Evolutionary conservation across 108 stramenopile species (phyloP).

Genomic region (Skeletonema potamos): DNA sequence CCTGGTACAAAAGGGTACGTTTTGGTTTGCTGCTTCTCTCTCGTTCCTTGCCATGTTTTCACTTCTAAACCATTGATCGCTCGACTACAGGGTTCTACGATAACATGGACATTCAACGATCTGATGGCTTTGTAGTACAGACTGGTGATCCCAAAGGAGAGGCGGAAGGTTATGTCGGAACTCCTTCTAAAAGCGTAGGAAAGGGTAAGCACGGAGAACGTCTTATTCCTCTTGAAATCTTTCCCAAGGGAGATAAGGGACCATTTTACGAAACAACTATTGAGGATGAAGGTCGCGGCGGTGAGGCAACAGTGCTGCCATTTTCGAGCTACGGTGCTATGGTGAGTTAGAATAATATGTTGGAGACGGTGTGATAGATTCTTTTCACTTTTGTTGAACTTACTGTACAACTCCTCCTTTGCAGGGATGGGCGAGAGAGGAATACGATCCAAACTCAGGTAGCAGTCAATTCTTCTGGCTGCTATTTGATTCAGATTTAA

Average conservation of each 20-base stretch:
- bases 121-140: slow-evolving; percentile 98
- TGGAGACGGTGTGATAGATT: too few species aligned
- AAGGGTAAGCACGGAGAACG: slow-evolving; percentile 83
- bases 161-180: slow-evolving; percentile 89
- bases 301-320: slow-evolving; percentile 88
- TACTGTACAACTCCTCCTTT: too few species aligned
- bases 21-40: not conserved
- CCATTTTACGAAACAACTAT: slow-evolving; percentile 92
- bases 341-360: slow-evolving; percentile 2
- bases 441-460: slow-evolving; percentile 93
- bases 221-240: slow-evolving; percentile 92
- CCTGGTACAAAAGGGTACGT: slow-evolving; percentile 85
- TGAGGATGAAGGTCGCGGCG: slow-evolving; percentile 96
- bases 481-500: slow-evolving; percentile 95
- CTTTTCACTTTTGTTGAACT: too few species aligned
- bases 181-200: slow-evolving; percentile 74
- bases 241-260: slow-evolving; percentile 83
- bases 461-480: slow-evolving; percentile 96
- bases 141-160: slow-evolving; percentile 93
- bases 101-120: slow-evolving; percentile 92
- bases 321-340: slow-evolving; percentile 94
- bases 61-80: not conserved
- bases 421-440: slow-evolving; percentile 92
- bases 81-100: slow-evolving; percentile 72
- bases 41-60: not conserved